Conservation (phyloP, 805 yeast genomes). For the Cyberlindnera mrakii region DNA sequence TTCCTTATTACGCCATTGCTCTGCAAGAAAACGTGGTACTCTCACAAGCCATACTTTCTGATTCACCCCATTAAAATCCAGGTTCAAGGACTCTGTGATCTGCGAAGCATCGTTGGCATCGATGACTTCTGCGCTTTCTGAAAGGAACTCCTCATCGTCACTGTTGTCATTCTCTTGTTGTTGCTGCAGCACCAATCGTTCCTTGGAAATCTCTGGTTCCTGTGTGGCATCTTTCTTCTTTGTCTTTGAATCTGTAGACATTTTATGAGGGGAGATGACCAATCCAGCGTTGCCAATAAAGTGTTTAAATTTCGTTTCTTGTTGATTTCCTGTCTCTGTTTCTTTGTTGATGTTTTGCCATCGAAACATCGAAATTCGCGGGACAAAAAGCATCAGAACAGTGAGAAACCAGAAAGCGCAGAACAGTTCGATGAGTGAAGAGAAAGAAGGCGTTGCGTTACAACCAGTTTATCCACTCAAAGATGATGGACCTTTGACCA, state of each 20-base stretch:
- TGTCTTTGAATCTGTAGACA: not conserved
- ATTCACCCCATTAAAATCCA: slow-evolving; percentile 55
- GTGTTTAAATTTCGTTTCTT: not conserved
- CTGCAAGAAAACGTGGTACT: slow-evolving; percentile 81
- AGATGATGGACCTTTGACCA: not conserved
- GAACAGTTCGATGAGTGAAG: not conserved
- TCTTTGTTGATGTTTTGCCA: not conserved
- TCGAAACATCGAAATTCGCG: not conserved
- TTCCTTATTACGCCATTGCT: slow-evolving; percentile 65
- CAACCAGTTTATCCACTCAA: not conserved
- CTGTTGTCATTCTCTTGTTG: slow-evolving; percentile 25
- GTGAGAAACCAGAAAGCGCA: no score
- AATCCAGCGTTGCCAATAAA: not conserved
- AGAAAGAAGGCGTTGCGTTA: not conserved
- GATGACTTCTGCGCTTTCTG: slow-evolving; percentile 37
- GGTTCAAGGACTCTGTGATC: slow-evolving; percentile 65
- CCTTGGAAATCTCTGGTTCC: slow-evolving; percentile 1
- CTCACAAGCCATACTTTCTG: slow-evolving; percentile 91
- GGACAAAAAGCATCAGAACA: not conserved
- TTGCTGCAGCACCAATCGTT: slow-evolving; percentile 12
- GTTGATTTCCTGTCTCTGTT: not conserved
- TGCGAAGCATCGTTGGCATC: slow-evolving; percentile 39
- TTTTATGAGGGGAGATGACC: not conserved
- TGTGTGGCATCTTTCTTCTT: slow-evolving; percentile 5
- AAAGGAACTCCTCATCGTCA: slow-evolving; percentile 35